Evolutionary conservation across 345 rosid genomes (phyloP), one percentile per base, ranked within the genome.

Genomic region (Garcia nutans): DNA sequence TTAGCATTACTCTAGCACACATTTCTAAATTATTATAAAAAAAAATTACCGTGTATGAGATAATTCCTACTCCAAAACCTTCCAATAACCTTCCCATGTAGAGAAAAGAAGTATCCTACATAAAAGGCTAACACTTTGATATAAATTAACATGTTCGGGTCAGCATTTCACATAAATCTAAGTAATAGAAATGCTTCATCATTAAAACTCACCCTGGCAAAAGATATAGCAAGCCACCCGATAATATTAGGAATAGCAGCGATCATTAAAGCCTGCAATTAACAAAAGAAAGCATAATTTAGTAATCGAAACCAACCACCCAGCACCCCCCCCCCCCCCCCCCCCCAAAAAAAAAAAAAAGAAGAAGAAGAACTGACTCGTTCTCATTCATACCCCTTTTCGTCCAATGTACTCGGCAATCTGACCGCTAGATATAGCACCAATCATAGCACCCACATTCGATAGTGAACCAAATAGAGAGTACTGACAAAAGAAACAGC

Each of bases 381-480:
- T 70, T 22, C 54, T 57, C 23, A 49, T 70, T 22, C 80, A 5
- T 84, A 93, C 99, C 93, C 99, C 99, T 92, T 96, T 96, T 68
- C 99, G 81, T 44, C 99, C 99, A 65, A 96, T 85, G 76, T 92
- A 90, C 80, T 96, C 99, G 0, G 99, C 82, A 60, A 96, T 93
- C 89, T 96, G 99, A 84, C 99, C 99, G 63, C 98, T 93, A 41
- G 98, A 89, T 68, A 96, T 93, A 41, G 99, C 99, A 72, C 99
- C 99, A 74, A 96, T 91, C 99, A 96, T 96, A 77, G 99, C 99
- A 67, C 99, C 99, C 80, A 96, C 99, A 89, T 96, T 96, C 45
- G 98, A 96, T 26, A 96, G 77, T 60, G 98, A 96, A 74, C 97
- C 99, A 77, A 96, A 96, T 68, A 86, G 70, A 70, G 99, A 96